phyloP scores from a whole-genome alignment of 805 yeast species.

The Kodamaea nitidulidarum region DNA sequence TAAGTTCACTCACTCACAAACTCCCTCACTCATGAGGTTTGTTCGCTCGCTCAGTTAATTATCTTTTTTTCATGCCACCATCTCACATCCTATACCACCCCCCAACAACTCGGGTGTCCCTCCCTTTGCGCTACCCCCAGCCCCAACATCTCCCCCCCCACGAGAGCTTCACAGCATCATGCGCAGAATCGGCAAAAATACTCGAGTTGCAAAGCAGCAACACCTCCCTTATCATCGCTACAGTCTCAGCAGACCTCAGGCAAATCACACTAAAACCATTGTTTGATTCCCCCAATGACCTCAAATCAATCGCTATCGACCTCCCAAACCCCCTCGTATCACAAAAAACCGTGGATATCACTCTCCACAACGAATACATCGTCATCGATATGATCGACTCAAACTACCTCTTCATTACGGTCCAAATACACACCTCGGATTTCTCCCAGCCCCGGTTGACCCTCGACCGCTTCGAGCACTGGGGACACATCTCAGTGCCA shows the following conservation, averaged over 20 bases:
- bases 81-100: not conserved
- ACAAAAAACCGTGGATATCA: constrained; percentile 12
- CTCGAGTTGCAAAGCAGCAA: constrained; percentile 22
- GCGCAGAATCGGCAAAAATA: constrained; percentile 21
- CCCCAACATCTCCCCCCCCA: constrained; percentile 6
- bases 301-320: constrained; percentile 31
- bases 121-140: constrained; percentile 25
- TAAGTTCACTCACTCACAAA: not conserved
- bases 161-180: constrained; percentile 19
- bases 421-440: constrained; percentile 39
- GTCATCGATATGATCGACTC: constrained; percentile 54
- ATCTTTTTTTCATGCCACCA: not conserved
- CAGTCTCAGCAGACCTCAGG: constrained; percentile 10
- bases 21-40: not conserved
- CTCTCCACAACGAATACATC: constrained; percentile 22
- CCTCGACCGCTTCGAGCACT: constrained; percentile 38
- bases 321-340: constrained; percentile 19
- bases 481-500: constrained; percentile 70
- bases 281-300: not conserved
- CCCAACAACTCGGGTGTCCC: constrained; percentile 14
- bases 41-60: not conserved
- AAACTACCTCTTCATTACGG: constrained; percentile 48
- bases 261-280: constrained; percentile 40
- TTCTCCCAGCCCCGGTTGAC: constrained; percentile 28
- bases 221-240: constrained; percentile 18